Conservation (phyloP, 2,329 filamentous ascomycete species). For the Metarhizium sp. region DNA sequence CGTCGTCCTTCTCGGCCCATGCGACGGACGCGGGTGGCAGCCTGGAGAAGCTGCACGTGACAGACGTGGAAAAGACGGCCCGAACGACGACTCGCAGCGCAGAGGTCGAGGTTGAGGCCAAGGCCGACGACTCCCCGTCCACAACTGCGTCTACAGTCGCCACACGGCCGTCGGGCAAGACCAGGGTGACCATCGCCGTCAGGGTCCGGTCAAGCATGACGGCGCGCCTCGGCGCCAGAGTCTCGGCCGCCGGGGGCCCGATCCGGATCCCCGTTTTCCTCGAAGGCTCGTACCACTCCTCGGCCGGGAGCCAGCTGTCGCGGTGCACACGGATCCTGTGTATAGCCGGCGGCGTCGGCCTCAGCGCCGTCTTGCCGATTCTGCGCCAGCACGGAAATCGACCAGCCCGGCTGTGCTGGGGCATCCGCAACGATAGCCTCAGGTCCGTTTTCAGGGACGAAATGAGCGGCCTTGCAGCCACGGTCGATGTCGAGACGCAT, state of each 20-base stretch:
- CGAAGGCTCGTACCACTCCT: conserved; percentile 19
- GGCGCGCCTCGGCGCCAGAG: conserved; percentile 8
- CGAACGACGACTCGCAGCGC: neutral
- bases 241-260: neutral
- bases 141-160: neutral
- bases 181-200: conserved; percentile 13
- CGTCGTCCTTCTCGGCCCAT: neutral
- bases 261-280: conserved; percentile 15
- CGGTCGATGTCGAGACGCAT: conserved; percentile 12
- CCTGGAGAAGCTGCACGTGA: neutral
- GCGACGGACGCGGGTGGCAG: neutral
- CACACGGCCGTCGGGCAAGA: neutral
- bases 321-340: conserved; percentile 17
- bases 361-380: conserved; percentile 20
- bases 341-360: conserved; percentile 23
- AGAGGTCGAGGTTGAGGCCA: neutral
- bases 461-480: conserved; percentile 8
- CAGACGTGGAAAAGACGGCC: neutral
- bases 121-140: neutral
- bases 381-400: conserved; percentile 8
- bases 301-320: conserved; percentile 11
- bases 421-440: conserved; percentile 12
- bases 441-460: conserved; percentile 9
- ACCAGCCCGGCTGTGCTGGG: conserved; percentile 16
- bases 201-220: conserved; percentile 17